phyloP scores from a whole-genome alignment of 2,329 filamentous ascomycete species.

The Pestalotiopsis sp. region DNA sequence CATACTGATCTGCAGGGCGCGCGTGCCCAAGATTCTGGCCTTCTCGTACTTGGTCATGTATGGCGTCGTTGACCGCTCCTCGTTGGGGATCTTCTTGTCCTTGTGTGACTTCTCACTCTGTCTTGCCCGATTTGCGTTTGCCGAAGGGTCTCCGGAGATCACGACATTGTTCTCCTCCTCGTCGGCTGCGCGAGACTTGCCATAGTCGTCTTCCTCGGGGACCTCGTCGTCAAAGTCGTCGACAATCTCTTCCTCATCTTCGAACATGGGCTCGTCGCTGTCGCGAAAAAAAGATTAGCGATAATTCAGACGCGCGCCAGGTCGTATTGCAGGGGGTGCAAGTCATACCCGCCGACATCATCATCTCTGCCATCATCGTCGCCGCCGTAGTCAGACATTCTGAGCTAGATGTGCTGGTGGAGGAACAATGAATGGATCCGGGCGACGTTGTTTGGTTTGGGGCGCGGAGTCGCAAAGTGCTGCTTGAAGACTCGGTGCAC shows the following conservation, averaged over 20 bases:
- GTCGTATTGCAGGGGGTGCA: neutral
- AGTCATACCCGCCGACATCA: constrained; percentile 24
- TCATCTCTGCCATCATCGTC: constrained; percentile 28
- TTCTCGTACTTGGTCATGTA: constrained; percentile 99
- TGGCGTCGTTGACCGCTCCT: constrained; percentile 87
- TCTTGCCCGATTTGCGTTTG: constrained; percentile 56
- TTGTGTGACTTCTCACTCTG: constrained; percentile 59
- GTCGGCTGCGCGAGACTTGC: constrained; percentile 54
- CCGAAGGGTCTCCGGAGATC: constrained; percentile 62
- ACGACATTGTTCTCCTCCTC: constrained; percentile 63
- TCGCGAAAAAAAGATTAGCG: constrained; percentile 32
- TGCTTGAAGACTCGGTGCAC: neutral
- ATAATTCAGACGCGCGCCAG: constrained; percentile 21
- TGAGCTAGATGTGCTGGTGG: constrained; percentile 2
- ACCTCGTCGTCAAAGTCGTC: constrained; percentile 59
- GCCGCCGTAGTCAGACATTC: constrained; percentile 33
- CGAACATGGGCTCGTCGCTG: constrained; percentile 71
- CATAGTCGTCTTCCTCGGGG: constrained; percentile 51
- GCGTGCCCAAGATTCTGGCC: constrained; percentile 88
- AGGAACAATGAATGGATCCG: neutral
- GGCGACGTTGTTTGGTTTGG: neutral
- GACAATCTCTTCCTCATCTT: constrained; percentile 67
- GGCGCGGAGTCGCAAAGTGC: neutral
- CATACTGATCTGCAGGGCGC: constrained; percentile 97
- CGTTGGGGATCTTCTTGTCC: constrained; percentile 88